Evolutionary conservation across 1,139 yeast species (phyloP).

Genomic region (Hansenula lynferdii): DNA sequence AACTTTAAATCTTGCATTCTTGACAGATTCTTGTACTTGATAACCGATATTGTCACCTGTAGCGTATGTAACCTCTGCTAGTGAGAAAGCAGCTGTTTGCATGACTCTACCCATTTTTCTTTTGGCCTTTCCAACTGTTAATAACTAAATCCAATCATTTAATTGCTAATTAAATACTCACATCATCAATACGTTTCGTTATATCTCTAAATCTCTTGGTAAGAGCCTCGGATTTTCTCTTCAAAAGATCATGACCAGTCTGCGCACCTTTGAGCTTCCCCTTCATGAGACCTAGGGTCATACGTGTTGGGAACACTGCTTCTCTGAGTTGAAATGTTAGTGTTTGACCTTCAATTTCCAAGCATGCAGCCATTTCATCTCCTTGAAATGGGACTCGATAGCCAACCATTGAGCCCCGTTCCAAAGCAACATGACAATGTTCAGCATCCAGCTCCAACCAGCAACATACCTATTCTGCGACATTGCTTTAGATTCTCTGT

Average conservation of each 20-base stretch:
- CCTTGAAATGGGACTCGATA: conserved; percentile 1
- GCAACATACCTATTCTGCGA: conserved; percentile 1
- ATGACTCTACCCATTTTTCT: conserved; percentile 97
- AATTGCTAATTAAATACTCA: conserved; percentile 13
- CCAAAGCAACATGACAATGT: too few relatives aligned
- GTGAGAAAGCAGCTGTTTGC: conserved; percentile 97
- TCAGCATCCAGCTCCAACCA: too few relatives aligned
- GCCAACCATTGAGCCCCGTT: too few relatives aligned
- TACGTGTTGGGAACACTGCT: conserved; percentile 92
- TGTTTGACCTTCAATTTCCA: not conserved
- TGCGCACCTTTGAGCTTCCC: conserved; percentile 95
- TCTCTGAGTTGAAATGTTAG: conserved; percentile 45
- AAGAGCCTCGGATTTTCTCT: conserved; percentile 94
- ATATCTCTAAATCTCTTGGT: conserved; percentile 96
- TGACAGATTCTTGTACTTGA: conserved; percentile 93
- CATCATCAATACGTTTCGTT: conserved; percentile 87
- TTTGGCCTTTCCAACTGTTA: conserved; percentile 48
- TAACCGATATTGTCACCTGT: conserved; percentile 94
- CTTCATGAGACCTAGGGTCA: conserved; percentile 95
- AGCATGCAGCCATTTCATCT: not conserved
- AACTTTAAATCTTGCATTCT: conserved; percentile 84
- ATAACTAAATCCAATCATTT: not conserved
- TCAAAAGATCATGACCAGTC: conserved; percentile 89
- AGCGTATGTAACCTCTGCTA: conserved; percentile 96
- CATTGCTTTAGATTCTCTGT: not conserved